Evolutionary conservation across 1,139 yeast genomes (phyloP).

Genomic region (Candida sanyaensis): DNA sequence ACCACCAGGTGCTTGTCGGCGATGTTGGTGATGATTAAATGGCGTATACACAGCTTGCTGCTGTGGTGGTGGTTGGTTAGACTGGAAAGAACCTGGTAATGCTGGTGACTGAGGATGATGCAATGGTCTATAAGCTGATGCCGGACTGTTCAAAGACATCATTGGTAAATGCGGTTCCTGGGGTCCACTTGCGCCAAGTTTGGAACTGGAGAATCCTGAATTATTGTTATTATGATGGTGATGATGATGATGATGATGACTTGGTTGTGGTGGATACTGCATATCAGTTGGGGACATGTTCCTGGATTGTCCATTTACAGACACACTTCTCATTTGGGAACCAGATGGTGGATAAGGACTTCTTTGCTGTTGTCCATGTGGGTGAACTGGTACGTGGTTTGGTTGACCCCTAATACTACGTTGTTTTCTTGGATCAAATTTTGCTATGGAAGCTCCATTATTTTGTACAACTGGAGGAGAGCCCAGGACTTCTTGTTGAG

Average conservation of each 20-base stretch:
- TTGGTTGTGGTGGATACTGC: background rate
- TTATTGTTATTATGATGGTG: background rate
- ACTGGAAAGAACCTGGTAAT: background rate
- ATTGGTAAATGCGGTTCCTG: background rate
- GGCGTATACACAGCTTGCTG: background rate
- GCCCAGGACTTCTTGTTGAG: slow-evolving; percentile 7
- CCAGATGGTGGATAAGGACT: background rate
- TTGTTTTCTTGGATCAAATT: slow-evolving; percentile 15
- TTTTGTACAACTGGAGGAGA: background rate
- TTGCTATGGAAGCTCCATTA: slow-evolving; percentile 1
- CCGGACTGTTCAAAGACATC: background rate
- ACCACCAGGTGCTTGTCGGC: slow-evolving; percentile 1
- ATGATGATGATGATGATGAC: background rate
- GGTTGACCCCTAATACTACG: slow-evolving; percentile 3
- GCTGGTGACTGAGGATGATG: slow-evolving; percentile 1
- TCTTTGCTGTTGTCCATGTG: slow-evolving; percentile 1
- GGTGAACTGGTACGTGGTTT: background rate
- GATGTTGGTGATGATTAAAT: background rate
- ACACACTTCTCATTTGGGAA: background rate
- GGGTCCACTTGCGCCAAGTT: background rate
- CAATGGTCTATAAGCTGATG: background rate
- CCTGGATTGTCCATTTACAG: background rate
- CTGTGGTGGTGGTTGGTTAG: background rate
- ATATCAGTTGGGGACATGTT: background rate
- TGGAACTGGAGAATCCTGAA: slow-evolving; percentile 1